phyloP scores from a whole-genome alignment of 768 basidiomycete species.

The Suillus discolor region DNA sequence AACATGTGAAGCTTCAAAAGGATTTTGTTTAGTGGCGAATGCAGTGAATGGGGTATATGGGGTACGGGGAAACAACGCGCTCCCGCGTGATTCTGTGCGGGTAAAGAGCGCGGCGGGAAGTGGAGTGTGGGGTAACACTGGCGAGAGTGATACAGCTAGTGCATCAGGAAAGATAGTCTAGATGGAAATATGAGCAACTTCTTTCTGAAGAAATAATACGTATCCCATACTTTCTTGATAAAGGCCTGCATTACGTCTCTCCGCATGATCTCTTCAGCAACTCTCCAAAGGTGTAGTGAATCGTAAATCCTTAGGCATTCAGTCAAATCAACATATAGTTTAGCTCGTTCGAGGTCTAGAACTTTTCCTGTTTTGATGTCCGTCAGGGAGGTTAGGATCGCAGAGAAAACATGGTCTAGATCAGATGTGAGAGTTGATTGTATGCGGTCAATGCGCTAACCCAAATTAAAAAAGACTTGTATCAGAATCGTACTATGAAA shows the following conservation, averaged over 20 bases:
- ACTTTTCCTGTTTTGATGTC: conserved; percentile 49
- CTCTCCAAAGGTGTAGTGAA: conserved; percentile 75
- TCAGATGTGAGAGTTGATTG: conserved; percentile 84
- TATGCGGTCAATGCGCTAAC: conserved; percentile 79
- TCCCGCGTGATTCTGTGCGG: conserved; percentile 9
- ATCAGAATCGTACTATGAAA: conserved; percentile 1
- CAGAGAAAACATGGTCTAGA: conserved; percentile 79
- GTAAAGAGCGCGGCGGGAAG: conserved; percentile 33
- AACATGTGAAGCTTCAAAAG: conserved; percentile 35
- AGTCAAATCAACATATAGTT: conserved; percentile 63
- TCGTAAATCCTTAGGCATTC: conserved; percentile 86
- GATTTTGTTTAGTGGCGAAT: conserved; percentile 43
- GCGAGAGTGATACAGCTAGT: conserved; percentile 68
- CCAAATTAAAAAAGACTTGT: conserved; percentile 18
- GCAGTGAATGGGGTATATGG: conserved; percentile 57
- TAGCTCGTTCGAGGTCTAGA: conserved; percentile 66
- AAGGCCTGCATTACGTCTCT: conserved; percentile 73
- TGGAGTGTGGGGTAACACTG: conserved; percentile 77
- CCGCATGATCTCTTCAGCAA: conserved; percentile 86
- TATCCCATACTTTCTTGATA: conserved; percentile 65
- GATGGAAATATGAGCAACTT: conserved; percentile 11
- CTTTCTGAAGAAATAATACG: neutral
- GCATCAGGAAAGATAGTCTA: conserved; percentile 79
- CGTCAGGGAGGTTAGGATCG: conserved; percentile 55
- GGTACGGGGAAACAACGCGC: conserved; percentile 51